Evolutionary conservation across 2,329 filamentous ascomycete species (phyloP), one percentile per base, ranked within the genome.

Genomic region (Dactylellina haptotyla): DNA sequence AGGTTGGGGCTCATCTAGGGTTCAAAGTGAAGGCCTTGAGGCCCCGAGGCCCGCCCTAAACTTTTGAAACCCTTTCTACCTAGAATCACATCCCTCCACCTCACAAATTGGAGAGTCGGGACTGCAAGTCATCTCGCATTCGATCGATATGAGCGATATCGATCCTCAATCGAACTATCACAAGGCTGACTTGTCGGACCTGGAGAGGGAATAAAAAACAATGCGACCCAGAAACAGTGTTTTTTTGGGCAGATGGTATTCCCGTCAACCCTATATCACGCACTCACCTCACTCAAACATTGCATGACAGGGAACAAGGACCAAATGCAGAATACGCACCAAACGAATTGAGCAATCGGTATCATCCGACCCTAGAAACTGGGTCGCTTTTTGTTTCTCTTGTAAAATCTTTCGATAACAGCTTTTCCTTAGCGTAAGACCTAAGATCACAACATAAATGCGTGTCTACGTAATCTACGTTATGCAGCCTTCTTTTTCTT

Each of bases 401-500:
- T 6, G 6, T 34, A 34, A 6, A 14, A 34, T 14, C 32, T 14
- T 34, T 34, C 32, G 32, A 34, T 34, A 34, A 30, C 26, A 16
- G 10, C 32, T 23, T 23, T 48, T 41, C 25, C 48, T 43, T 57
- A 39, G 34, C 30, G 53, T 67, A 45, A 67, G 53, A 59, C 63
- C 62, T 41, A 67, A n/a, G n/a, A 59, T 45, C 59, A 16, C 28
- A 43, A 56, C 28, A 30, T 12, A 16, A 41, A 14, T 46, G 46
- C 23, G 16, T 9, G 20, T 53, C 43, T 50, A 67, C 63, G 54
- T 45, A 67, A 67, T 53, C 61, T 43, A 20, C 46, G 46, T 39
- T 45, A 41, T 59, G 63, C 63, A 67, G 63, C 63, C 63, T 54
- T 67, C 41, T 58, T 64, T 30, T 34, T 37, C 32, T 37, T 8